phyloP scores from a whole-genome alignment of 768 basidiomycete genomes.

The Tulasnella sp. region DNA sequence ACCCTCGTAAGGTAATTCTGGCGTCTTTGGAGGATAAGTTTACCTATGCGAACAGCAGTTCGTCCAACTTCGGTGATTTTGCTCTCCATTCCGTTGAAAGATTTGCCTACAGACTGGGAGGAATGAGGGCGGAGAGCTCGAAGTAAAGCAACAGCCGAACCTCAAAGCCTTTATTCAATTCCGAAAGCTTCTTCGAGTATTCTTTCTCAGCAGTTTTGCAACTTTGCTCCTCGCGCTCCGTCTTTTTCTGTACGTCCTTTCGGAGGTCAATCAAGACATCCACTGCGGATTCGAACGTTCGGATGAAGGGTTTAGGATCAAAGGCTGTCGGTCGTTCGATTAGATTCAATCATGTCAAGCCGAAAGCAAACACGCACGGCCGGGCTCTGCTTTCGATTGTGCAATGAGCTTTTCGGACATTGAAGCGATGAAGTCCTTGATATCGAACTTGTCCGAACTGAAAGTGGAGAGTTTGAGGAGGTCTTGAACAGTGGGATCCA shows the following conservation, averaged over 20 bases:
- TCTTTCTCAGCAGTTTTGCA: constrained; percentile 86
- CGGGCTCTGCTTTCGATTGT: constrained; percentile 76
- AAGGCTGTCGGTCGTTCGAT: constrained; percentile 55
- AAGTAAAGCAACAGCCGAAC: constrained; percentile 43
- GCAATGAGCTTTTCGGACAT: constrained; percentile 85
- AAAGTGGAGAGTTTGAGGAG: constrained; percentile 37
- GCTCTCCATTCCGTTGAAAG: constrained; percentile 84
- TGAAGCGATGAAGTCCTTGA: constrained; percentile 80
- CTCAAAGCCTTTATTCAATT: constrained; percentile 90
- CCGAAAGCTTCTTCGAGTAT: constrained; percentile 91
- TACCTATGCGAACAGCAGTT: constrained; percentile 90
- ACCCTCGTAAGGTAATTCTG: not conserved
- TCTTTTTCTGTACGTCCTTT: constrained; percentile 84
- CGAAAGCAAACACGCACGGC: constrained; percentile 52
- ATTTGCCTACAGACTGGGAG: constrained; percentile 73
- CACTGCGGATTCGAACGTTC: constrained; percentile 85
- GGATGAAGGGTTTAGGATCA: constrained; percentile 87
- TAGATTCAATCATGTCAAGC: not conserved
- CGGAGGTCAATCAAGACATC: constrained; percentile 82
- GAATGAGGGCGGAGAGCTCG: not conserved
- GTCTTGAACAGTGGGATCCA: constrained; percentile 50
- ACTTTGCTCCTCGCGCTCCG: constrained; percentile 87
- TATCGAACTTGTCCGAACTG: constrained; percentile 78
- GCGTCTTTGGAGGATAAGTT: constrained; percentile 30
- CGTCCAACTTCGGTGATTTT: constrained; percentile 90